These are phyloP conservation scores for Gyromitra esculenta DNA, from an alignment of 2,329 filamentous ascomycete species.

Conservation along the genomic window DNA sequence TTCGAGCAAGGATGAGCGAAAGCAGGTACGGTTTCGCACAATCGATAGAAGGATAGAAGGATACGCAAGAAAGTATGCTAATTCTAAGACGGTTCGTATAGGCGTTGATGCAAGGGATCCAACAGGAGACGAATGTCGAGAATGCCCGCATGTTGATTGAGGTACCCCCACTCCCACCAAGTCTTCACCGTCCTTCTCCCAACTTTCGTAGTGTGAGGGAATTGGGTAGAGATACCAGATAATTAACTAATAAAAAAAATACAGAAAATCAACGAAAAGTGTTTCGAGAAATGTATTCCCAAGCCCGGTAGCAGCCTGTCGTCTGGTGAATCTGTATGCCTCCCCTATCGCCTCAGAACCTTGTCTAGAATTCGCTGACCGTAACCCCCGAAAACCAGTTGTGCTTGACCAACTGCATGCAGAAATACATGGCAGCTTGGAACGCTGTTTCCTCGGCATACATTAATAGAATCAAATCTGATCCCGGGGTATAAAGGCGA, in stretches of 20 bases:
- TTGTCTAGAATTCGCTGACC: conserved; percentile 15
- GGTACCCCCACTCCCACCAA: conserved; percentile 62
- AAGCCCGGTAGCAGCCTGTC: conserved; percentile 75
- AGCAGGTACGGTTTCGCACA: conserved; percentile 49
- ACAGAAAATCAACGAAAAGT: conserved; percentile 82
- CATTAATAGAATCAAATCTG: conserved; percentile 71
- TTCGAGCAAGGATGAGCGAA: conserved; percentile 54
- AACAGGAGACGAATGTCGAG: conserved; percentile 71
- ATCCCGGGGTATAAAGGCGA: conserved; percentile 59
- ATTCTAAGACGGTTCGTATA: conserved; percentile 57
- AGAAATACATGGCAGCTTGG: conserved; percentile 85
- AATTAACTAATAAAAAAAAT: neutral
- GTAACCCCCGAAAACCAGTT: conserved; percentile 60
- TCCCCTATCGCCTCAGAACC: neutral
- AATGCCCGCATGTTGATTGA: conserved; percentile 77
- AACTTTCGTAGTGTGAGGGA: no score
- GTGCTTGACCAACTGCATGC: conserved; percentile 80
- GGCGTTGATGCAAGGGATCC: conserved; percentile 73
- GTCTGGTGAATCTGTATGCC: conserved; percentile 67
- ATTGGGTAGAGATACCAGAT: neutral
- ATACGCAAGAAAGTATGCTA: conserved; percentile 33
- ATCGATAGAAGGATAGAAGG: neutral
- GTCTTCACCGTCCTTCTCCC: neutral
- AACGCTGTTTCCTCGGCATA: conserved; percentile 77
- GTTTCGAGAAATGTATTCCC: conserved; percentile 80